Evolutionary conservation across 2,329 filamentous ascomycete species (phyloP).

Genomic region (Hymenoscyphus fructigenus): DNA sequence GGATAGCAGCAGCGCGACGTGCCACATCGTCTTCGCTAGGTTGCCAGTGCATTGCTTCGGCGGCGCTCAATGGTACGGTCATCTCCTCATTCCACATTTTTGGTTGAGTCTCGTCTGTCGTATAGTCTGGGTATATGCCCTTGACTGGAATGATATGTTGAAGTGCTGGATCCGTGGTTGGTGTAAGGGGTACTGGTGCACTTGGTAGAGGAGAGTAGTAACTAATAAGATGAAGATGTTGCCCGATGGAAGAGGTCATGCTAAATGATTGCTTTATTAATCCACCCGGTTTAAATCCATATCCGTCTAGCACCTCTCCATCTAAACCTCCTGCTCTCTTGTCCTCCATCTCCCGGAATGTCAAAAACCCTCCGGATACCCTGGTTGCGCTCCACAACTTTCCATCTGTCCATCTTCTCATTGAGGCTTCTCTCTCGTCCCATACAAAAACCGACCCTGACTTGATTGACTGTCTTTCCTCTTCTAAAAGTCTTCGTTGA

Average conservation of each 20-base stretch:
- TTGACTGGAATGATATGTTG: slow-evolving; percentile 83
- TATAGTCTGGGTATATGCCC: slow-evolving; percentile 96
- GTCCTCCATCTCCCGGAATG: slow-evolving; percentile 98
- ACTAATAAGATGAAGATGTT: slow-evolving; percentile 95
- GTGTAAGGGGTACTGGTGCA: slow-evolving; percentile 72
- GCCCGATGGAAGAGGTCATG: slow-evolving; percentile 86
- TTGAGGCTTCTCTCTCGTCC: slow-evolving; percentile 97
- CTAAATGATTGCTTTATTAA: slow-evolving; percentile 99
- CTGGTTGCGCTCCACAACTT: slow-evolving; percentile 99
- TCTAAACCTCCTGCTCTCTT: slow-evolving; percentile 81
- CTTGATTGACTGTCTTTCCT: slow-evolving; percentile 92
- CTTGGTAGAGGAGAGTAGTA: slow-evolving; percentile 84
- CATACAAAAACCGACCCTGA: slow-evolving; percentile 99
- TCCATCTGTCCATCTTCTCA: slow-evolving; percentile 97
- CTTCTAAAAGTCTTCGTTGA: slow-evolving; percentile 93
- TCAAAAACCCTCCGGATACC: slow-evolving; percentile 95
- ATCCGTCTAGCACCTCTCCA: slow-evolving; percentile 78
- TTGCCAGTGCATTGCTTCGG: slow-evolving; percentile 98
- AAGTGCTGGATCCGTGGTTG: slow-evolving; percentile 75
- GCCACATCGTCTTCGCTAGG: slow-evolving; percentile 86
- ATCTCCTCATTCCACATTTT: slow-evolving; percentile 99
- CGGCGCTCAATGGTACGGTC: slow-evolving; percentile 90
- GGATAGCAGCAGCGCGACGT: too few species aligned
- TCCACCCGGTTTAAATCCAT: slow-evolving; percentile 92
- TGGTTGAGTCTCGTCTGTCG: slow-evolving; percentile 93